These are phyloP conservation scores for Nowakowskiella sp. DNA, from an alignment of 192 early-diverging fungal species.

Conservation along the genomic window DNA sequence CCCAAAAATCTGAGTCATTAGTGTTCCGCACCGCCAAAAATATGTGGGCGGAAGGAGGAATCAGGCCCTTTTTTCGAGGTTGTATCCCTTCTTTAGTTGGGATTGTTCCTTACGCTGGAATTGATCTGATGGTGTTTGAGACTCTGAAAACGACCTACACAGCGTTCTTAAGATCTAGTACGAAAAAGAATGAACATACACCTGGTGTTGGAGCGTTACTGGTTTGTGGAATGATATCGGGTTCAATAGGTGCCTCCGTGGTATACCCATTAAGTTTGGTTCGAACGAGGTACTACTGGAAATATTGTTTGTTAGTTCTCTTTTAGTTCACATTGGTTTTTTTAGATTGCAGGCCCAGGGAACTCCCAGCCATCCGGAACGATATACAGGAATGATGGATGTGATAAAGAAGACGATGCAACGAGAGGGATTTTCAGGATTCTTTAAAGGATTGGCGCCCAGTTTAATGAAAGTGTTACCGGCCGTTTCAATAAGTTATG, in stretches of 20 bases:
- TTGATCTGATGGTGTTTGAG: slow-evolving; percentile 67
- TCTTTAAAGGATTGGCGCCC: slow-evolving; percentile 68
- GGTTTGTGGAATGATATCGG: slow-evolving; percentile 60
- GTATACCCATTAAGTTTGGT: slow-evolving; percentile 70
- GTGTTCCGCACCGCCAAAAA: slow-evolving; percentile 41
- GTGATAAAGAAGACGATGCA: slow-evolving; percentile 51
- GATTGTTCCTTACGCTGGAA: slow-evolving; percentile 70
- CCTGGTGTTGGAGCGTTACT: slow-evolving; percentile 46
- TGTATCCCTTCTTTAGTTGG: slow-evolving; percentile 54
- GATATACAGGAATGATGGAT: slow-evolving; percentile 57
- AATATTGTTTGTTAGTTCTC: background rate
- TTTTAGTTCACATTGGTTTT: background rate
- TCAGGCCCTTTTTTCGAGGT: slow-evolving; percentile 59
- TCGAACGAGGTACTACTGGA: slow-evolving; percentile 50
- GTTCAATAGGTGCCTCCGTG: slow-evolving; percentile 54
- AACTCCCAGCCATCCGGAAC: slow-evolving; percentile 61
- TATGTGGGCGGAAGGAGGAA: slow-evolving; percentile 55
- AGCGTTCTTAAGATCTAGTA: slow-evolving; percentile 21
- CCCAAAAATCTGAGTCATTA: slow-evolving; percentile 12
- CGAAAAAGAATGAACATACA: slow-evolving; percentile 19
- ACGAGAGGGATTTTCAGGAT: slow-evolving; percentile 56
- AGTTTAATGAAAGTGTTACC: slow-evolving; percentile 69
- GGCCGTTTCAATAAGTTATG: slow-evolving; percentile 64
- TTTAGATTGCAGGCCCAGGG: slow-evolving; percentile 71
- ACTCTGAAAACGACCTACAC: slow-evolving; percentile 57